Conservation (phyloP, 2,329 filamentous ascomycete genomes). For the Fusarium proliferatum region DNA sequence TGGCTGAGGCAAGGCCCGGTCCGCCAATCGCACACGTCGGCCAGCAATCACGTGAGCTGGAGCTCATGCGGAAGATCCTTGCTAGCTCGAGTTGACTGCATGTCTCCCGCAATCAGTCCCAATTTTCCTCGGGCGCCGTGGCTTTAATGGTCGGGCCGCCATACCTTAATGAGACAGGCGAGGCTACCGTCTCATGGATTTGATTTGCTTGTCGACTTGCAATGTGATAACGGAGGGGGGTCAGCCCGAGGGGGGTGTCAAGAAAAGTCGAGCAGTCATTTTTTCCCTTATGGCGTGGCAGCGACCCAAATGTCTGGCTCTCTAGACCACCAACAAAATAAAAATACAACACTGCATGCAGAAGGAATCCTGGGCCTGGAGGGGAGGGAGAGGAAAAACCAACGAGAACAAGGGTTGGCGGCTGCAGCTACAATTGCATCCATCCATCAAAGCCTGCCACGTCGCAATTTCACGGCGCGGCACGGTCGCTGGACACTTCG, state of each 20-base stretch:
- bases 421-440: constrained; percentile 20
- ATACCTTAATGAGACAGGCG: constrained; percentile 37
- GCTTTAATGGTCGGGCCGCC: constrained; percentile 36
- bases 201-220: constrained; percentile 12
- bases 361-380: constrained; percentile 5
- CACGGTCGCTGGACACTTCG: constrained; percentile 42
- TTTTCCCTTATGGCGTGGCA: neutral
- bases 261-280: constrained; percentile 9
- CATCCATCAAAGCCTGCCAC: constrained; percentile 42
- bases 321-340: neutral
- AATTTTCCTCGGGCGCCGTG: constrained; percentile 43
- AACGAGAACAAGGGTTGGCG: constrained; percentile 20
- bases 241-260: neutral
- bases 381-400: neutral
- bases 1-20: constrained; percentile 49
- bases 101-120: constrained; percentile 47
- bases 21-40: constrained; percentile 54
- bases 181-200: constrained; percentile 31
- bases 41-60: constrained; percentile 49
- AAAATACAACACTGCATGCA: constrained; percentile 5
- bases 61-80: constrained; percentile 51
- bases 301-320: constrained; percentile 17
- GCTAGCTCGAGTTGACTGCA: constrained; percentile 48
- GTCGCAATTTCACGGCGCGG: constrained; percentile 48
- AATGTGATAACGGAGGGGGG: neutral